Evolutionary conservation across 768 basidiomycete genomes (phyloP).

Genomic region (Kwoniella sp.): DNA sequence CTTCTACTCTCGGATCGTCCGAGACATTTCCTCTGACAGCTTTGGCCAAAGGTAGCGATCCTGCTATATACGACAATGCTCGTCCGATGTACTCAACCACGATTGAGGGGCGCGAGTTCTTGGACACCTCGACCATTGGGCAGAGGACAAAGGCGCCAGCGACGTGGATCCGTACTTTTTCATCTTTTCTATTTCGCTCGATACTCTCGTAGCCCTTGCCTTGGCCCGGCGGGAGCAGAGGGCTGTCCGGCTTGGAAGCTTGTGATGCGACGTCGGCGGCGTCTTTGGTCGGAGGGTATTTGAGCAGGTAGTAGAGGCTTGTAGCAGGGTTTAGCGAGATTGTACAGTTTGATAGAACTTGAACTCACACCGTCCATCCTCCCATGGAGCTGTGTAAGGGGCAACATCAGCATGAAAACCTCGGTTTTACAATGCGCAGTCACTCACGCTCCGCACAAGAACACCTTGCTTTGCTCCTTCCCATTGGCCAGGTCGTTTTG

Average conservation of each 20-base stretch:
- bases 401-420: too few species aligned
- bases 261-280: slow-evolving; percentile 22
- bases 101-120: slow-evolving; percentile 47
- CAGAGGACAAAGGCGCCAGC: slow-evolving; percentile 56
- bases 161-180: slow-evolving; percentile 47
- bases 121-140: slow-evolving; percentile 55
- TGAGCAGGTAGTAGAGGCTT: slow-evolving; percentile 52
- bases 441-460: slow-evolving; percentile 54
- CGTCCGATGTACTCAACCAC: slow-evolving; percentile 46
- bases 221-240: slow-evolving; percentile 23
- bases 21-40: slow-evolving; percentile 55
- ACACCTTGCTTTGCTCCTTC: slow-evolving; percentile 53
- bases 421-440: not conserved
- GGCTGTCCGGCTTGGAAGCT: slow-evolving; percentile 22
- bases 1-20: slow-evolving; percentile 58
- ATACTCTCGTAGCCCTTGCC: slow-evolving; percentile 35
- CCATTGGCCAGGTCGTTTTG: slow-evolving; percentile 42
- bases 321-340: not conserved
- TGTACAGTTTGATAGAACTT: not conserved
- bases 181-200: slow-evolving; percentile 27
- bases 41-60: slow-evolving; percentile 50
- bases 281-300: slow-evolving; percentile 44
- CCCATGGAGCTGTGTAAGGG: slow-evolving; percentile 49
- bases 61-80: slow-evolving; percentile 47
- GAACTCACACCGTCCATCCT: slow-evolving; percentile 55